Conservation (phyloP, 2,329 filamentous ascomycete genomes). For the Aspergillus persii region DNA sequence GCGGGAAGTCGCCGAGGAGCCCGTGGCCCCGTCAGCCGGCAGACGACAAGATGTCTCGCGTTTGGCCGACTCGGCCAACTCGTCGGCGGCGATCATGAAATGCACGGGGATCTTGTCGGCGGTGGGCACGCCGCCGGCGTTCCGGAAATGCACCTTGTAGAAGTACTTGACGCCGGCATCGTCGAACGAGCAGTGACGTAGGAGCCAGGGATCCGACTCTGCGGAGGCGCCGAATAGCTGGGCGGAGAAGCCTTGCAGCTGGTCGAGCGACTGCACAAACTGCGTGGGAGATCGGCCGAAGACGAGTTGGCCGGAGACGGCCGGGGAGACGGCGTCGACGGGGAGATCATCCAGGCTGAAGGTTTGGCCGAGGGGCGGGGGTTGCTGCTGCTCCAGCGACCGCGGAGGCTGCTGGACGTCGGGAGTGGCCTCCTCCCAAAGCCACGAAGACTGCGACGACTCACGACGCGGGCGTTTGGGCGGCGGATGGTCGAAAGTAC, state of each 20-base stretch:
- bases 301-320: conserved; percentile 15
- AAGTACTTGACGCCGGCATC: conserved; percentile 36
- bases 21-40: background rate
- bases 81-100: conserved; percentile 26
- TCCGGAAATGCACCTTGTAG: conserved; percentile 38
- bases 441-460: conserved; percentile 8
- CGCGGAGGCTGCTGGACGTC: background rate
- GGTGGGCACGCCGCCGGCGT: conserved; percentile 37
- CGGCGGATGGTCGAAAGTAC: conserved; percentile 25
- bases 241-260: conserved; percentile 26
- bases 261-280: conserved; percentile 30
- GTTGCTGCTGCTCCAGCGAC: background rate
- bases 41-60: conserved; percentile 17
- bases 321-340: conserved; percentile 11
- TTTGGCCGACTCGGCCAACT: conserved; percentile 18
- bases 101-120: conserved; percentile 35
- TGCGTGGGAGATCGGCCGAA: conserved; percentile 21
- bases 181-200: conserved; percentile 38
- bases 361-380: background rate
- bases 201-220: conserved; percentile 36
- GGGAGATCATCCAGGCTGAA: background rate
- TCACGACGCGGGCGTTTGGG: conserved; percentile 21
- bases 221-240: conserved; percentile 25
- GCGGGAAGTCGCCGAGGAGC: conserved; percentile 6
- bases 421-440: conserved; percentile 4